Percentiles rank a stretch among this genome's conserved stretches.
Evolutionary conservation across 768 basidiomycete species (phyloP).

Genomic region (Amylocystis lapponica): DNA sequence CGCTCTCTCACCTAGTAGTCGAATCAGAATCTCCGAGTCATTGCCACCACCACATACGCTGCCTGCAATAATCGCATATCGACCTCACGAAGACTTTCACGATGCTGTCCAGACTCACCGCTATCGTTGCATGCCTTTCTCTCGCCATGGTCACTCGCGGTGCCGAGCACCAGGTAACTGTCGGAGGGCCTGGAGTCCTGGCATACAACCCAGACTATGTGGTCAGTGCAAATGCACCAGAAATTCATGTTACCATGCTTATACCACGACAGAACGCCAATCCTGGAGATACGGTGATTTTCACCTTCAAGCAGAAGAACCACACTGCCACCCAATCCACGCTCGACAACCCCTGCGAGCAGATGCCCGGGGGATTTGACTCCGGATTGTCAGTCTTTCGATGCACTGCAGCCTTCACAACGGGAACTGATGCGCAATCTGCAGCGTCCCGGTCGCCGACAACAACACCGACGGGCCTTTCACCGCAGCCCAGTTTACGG

Average conservation of each 20-base stretch:
- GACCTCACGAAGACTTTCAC: too few species aligned
- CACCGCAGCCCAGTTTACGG: constrained; percentile 37
- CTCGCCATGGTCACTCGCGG: constrained; percentile 28
- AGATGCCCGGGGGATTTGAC: constrained; percentile 43
- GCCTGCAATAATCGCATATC: neutral
- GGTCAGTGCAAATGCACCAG: constrained; percentile 16
- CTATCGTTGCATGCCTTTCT: constrained; percentile 17
- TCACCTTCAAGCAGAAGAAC: constrained; percentile 52
- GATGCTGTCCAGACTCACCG: constrained; percentile 16
- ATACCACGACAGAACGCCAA: constrained; percentile 33
- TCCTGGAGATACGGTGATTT: constrained; percentile 41
- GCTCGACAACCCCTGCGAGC: constrained; percentile 42
- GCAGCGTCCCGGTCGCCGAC: constrained; percentile 44
- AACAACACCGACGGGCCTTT: constrained; percentile 36
- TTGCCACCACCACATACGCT: constrained; percentile 1
- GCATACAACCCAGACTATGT: constrained; percentile 34
- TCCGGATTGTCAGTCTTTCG: constrained; percentile 44
- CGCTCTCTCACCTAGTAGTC: neutral
- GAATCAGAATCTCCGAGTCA: neutral
- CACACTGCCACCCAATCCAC: constrained; percentile 54
- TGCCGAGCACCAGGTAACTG: constrained; percentile 38
- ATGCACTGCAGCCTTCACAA: neutral
- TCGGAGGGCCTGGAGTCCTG: constrained; percentile 40
- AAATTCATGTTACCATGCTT: too few species aligned
- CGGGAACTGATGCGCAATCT: constrained; percentile 10